These are phyloP conservation scores for Penicillium sp. DNA, from an alignment of 2,329 filamentous ascomycete species.

Conservation along the genomic window DNA sequence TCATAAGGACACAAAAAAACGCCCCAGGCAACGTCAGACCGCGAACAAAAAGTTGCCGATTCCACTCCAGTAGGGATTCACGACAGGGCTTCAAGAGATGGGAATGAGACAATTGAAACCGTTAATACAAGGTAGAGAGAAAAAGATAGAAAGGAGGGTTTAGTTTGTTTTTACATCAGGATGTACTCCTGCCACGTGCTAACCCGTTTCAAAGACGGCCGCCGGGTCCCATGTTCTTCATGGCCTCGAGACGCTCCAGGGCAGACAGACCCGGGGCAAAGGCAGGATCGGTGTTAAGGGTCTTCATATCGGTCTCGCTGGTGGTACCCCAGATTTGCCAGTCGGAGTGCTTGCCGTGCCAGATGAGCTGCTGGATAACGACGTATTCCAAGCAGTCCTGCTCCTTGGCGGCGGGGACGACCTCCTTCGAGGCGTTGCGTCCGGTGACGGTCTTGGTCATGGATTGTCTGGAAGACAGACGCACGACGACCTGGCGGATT, in stretches of 20 bases:
- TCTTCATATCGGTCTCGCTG: constrained; percentile 47
- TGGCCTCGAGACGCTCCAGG: constrained; percentile 40
- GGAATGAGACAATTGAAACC: constrained; percentile 4
- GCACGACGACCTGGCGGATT: constrained; percentile 46
- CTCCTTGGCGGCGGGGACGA: constrained; percentile 35
- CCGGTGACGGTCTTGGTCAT: constrained; percentile 30
- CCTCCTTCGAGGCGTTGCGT: constrained; percentile 1
- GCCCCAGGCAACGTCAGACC: background rate
- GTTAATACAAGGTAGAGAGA: constrained; percentile 5
- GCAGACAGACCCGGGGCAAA: constrained; percentile 42
- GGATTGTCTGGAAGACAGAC: constrained; percentile 45
- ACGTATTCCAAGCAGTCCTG: constrained; percentile 55
- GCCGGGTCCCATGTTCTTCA: constrained; percentile 30
- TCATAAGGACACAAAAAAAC: constrained; percentile 3
- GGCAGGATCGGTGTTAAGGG: constrained; percentile 40
- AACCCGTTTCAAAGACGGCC: constrained; percentile 19
- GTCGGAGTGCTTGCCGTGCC: constrained; percentile 45
- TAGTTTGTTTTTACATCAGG: background rate
- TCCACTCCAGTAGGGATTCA: background rate
- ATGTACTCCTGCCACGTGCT: background rate
- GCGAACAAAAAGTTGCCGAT: background rate
- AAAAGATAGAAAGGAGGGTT: background rate
- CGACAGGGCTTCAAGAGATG: background rate
- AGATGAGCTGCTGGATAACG: constrained; percentile 53
- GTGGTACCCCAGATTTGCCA: constrained; percentile 58